Conservation (phyloP, 805 yeast genomes). For the Jamesozyma spencerorum region DNA sequence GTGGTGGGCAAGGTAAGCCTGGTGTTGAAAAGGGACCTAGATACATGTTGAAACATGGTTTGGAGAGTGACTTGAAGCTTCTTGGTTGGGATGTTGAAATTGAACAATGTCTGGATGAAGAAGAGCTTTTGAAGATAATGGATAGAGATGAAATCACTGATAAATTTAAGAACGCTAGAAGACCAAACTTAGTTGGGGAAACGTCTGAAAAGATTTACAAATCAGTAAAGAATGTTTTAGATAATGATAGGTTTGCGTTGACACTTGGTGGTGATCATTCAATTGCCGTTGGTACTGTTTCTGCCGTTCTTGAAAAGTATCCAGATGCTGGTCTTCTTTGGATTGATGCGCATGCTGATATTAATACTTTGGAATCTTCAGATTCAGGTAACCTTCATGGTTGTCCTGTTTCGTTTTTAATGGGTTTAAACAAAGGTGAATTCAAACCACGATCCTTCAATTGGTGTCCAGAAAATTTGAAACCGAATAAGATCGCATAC, state of each 20-base stretch:
- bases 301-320: constrained; percentile 66
- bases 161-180: constrained; percentile 49
- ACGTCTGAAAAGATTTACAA: constrained; percentile 58
- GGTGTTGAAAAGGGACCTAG: constrained; percentile 96
- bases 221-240: constrained; percentile 45
- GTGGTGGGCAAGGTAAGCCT: constrained; percentile 89
- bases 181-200: constrained; percentile 68
- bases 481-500: constrained; percentile 69
- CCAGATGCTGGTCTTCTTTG: constrained; percentile 88
- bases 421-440: constrained; percentile 63
- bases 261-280: constrained; percentile 97
- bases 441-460: constrained; percentile 53
- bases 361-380: constrained; percentile 78
- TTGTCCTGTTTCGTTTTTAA: constrained; percentile 84
- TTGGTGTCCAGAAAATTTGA: constrained; percentile 71
- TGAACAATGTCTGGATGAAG: constrained; percentile 44
- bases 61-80: constrained; percentile 48
- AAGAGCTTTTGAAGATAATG: constrained; percentile 34
- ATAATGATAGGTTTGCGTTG: constrained; percentile 51
- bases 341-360: constrained; percentile 98
- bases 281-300: constrained; percentile 85
- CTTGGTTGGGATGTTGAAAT: constrained; percentile 65
- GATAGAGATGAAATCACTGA: constrained; percentile 42
- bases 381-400: constrained; percentile 92
- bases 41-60: constrained; percentile 62